Evolutionary conservation across 2,329 filamentous ascomycete species (phyloP).

Genomic region (Microsporum audouinii): DNA sequence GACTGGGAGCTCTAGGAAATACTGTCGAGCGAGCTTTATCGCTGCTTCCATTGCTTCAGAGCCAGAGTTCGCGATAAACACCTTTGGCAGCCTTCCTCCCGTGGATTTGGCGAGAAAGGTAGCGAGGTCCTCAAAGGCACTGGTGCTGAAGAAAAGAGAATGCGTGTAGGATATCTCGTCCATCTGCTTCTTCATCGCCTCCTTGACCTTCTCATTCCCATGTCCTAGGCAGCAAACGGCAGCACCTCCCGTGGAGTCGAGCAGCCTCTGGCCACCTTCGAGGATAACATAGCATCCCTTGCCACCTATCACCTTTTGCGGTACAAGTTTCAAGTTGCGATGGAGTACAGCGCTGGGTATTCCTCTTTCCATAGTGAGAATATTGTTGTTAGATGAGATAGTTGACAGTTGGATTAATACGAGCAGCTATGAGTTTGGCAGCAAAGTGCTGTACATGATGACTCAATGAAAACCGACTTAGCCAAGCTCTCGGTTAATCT

Average conservation of each 20-base stretch:
- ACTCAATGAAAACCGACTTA: too few relatives aligned
- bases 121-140: constrained; percentile 44
- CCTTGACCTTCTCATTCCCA: constrained; percentile 47
- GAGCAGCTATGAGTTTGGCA: too few relatives aligned
- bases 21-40: constrained; percentile 57
- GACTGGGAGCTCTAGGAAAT: constrained; percentile 46
- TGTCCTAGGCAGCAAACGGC: constrained; percentile 63
- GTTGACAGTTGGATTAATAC: too few relatives aligned
- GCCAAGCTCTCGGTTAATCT: too few relatives aligned
- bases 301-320: constrained; percentile 39
- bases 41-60: constrained; percentile 60
- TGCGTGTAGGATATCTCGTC: constrained; percentile 49
- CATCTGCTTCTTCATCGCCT: constrained; percentile 51
- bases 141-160: constrained; percentile 47
- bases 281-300: constrained; percentile 43
- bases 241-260: constrained; percentile 64
- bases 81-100: constrained; percentile 41
- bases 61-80: constrained; percentile 49
- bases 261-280: constrained; percentile 47
- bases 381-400: too few relatives aligned
- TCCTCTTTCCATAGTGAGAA: too few relatives aligned
- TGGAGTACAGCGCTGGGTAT: constrained; percentile 38
- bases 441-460: too few relatives aligned
- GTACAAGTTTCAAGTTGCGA: constrained; percentile 37
- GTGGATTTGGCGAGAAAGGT: constrained; percentile 41